These are phyloP conservation scores for Neopestalotiopsis sp. DNA, from an alignment of 2,329 filamentous ascomycete genomes.

Conservation along the genomic window DNA sequence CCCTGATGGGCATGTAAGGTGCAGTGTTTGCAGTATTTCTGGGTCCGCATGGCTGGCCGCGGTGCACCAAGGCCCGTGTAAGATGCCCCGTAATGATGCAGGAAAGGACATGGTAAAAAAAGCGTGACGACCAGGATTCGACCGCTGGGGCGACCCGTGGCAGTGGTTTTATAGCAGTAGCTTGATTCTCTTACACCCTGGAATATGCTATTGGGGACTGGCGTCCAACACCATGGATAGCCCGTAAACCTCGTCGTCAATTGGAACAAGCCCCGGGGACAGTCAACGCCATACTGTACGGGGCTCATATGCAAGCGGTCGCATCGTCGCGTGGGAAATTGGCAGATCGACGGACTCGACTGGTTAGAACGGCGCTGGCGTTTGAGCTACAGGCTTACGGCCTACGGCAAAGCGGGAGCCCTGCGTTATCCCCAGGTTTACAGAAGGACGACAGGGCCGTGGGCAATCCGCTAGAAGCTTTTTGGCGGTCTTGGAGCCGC, in stretches of 20 bases:
- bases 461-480: not conserved
- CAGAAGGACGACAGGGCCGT: conserved; percentile 8
- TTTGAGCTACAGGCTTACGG: not conserved
- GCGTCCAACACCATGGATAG: not conserved
- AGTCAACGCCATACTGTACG: conserved; percentile 23
- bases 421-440: conserved; percentile 5
- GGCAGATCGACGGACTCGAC: not conserved
- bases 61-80: not conserved
- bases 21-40: not conserved
- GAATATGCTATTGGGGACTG: conserved; percentile 20
- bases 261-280: conserved; percentile 1
- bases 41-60: not conserved
- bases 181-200: conserved; percentile 17
- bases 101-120: not conserved
- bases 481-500: conserved; percentile 13
- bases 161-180: conserved; percentile 37
- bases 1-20: not conserved
- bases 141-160: conserved; percentile 35
- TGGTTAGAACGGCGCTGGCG: conserved; percentile 1
- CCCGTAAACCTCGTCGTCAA: not conserved
- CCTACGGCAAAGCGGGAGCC: conserved; percentile 13
- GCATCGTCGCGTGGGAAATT: conserved; percentile 12
- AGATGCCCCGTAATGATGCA: not conserved
- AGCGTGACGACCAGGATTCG: conserved; percentile 18
- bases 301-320: conserved; percentile 6